Percentiles rank a stretch among this genome's conserved stretches.
These are phyloP conservation scores for Zymoseptoria brevis DNA, from an alignment of 2,329 filamentous ascomycete species.

Conservation along the genomic window DNA sequence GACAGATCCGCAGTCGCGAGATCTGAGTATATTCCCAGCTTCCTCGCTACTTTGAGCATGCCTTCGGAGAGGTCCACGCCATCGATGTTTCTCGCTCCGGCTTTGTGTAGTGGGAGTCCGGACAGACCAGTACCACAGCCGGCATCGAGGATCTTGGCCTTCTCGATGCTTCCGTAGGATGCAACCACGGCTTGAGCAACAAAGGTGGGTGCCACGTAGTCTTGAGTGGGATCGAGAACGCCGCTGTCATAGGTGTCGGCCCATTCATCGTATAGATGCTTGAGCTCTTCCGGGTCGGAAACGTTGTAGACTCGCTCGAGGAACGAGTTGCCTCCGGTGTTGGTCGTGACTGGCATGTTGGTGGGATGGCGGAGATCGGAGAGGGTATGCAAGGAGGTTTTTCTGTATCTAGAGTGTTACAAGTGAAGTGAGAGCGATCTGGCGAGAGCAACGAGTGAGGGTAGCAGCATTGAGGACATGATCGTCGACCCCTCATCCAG, in stretches of 20 bases:
- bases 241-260: slow-evolving; percentile 37
- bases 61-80: slow-evolving; percentile 46
- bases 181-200: slow-evolving; percentile 29
- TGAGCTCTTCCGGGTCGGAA: slow-evolving; percentile 31
- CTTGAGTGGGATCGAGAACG: slow-evolving; percentile 28
- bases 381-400: background rate
- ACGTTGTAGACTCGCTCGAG: slow-evolving; percentile 35
- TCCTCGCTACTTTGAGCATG: slow-evolving; percentile 45
- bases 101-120: slow-evolving; percentile 38
- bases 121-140: slow-evolving; percentile 52
- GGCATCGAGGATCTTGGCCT: slow-evolving; percentile 41
- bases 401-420: background rate
- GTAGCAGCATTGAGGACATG: background rate
- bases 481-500: background rate
- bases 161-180: slow-evolving; percentile 11
- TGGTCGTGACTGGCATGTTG: slow-evolving; percentile 4
- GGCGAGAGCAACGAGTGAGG: background rate
- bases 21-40: slow-evolving; percentile 41
- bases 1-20: slow-evolving; percentile 43
- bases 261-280: slow-evolving; percentile 40
- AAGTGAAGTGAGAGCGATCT: background rate
- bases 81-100: slow-evolving; percentile 40
- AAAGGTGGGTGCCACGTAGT: slow-evolving; percentile 36
- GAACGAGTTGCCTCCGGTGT: slow-evolving; percentile 10
- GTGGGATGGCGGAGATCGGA: background rate